Conservation (phyloP, 2,329 filamentous ascomycete genomes). For the Fusarium praegraminearum region DNA sequence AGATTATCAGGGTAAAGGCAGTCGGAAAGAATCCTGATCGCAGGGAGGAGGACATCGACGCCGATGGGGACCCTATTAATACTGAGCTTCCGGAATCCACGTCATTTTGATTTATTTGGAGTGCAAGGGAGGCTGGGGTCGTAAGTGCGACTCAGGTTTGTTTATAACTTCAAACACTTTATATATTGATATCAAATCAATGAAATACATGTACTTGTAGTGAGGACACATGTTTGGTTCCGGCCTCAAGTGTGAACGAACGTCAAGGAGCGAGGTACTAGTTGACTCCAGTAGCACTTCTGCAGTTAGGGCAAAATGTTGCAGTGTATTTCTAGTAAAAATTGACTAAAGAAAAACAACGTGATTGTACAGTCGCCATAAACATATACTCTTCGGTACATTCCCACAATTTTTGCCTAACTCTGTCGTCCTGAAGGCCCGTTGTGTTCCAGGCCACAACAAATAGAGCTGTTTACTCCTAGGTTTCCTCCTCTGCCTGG, state of each 20-base stretch:
- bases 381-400: constrained; percentile 43
- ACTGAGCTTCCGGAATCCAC: constrained; percentile 47
- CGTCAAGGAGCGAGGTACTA: not conserved
- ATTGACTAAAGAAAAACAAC: constrained; percentile 43
- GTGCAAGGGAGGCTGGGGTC: not conserved
- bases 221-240: not conserved
- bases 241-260: not conserved
- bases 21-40: constrained; percentile 64
- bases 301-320: constrained; percentile 14
- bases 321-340: constrained; percentile 39
- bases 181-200: not conserved
- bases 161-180: not conserved
- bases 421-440: not conserved
- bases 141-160: not conserved
- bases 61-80: constrained; percentile 54
- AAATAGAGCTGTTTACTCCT: constrained; percentile 10
- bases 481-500: constrained; percentile 4
- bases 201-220: not conserved
- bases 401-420: constrained; percentile 24
- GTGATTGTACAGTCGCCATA: constrained; percentile 42
- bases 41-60: constrained; percentile 60
- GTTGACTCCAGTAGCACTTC: not conserved
- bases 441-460: not conserved
- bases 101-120: constrained; percentile 4
- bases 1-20: constrained; percentile 56